Evolutionary conservation across 768 basidiomycete genomes (phyloP), one percentile per base, ranked within the genome.

Genomic region (Calvatia gigantea): DNA sequence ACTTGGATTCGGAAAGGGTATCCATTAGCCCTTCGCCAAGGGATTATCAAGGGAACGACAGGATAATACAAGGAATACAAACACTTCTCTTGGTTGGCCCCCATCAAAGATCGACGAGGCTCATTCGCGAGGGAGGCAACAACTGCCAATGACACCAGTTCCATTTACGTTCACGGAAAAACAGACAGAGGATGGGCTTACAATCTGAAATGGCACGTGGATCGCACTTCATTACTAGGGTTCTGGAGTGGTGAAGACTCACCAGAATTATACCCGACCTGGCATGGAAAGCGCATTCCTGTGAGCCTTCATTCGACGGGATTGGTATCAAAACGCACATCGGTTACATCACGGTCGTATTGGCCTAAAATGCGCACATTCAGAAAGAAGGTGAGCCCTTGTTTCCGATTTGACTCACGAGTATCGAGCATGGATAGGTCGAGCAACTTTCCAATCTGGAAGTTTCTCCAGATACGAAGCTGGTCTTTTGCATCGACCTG

Each of bases 401-500:
- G 15, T 21, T 8, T 15, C n/a, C 23, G n/a, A n/a, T 19, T 28
- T 29, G 25, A 63, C 72, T 58, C 52, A 80, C 83, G 77, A 19
- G 83, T 84, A 63, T 85, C 83, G 12, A 85, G 71, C 81, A 85
- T 81, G 7, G 81, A 78, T 60, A 84, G 64, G 61, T 83, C 82
- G 59, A 83, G 62, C 17, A 85, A 73, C 63, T 82, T 81, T 43
- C 83, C 83, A 33, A 85, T 76, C 68, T 83, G 78, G 69, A 85
- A 84, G 61, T 81, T 82, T 31, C 83, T 75, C 81, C 81, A 85
- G 50, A 84, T 84, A 21, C 82, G 73, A 14, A 85, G 74, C 60
- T 79, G 74, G 66, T 84, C 81, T 48, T 75, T 74, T 1, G 75
- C 73, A 37, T 75, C 75, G 15, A 85, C 79, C 58, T 83, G 80